Conservation (phyloP, 2,329 filamentous ascomycete species). For the Aspergillus niger region DNA sequence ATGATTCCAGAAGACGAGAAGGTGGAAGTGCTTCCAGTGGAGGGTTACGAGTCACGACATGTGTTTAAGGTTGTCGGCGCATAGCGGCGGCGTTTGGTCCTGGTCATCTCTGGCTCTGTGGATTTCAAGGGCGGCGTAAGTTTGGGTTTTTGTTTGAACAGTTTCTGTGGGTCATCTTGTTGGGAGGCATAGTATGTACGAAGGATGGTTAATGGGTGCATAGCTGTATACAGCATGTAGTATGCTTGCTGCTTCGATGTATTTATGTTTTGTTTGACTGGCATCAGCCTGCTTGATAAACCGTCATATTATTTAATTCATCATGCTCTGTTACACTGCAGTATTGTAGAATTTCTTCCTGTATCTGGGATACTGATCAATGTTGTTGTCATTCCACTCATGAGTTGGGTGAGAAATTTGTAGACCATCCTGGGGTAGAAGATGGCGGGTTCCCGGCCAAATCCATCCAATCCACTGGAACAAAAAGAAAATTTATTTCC, state of each 20-base stretch:
- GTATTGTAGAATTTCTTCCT: too few species aligned
- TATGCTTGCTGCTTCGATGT: conserved; percentile 12
- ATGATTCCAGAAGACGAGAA: conserved; percentile 74
- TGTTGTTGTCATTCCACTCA: too few species aligned
- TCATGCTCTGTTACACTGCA: not conserved
- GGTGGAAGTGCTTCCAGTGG: conserved; percentile 57
- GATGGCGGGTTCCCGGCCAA: not conserved
- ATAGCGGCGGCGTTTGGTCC: conserved; percentile 41
- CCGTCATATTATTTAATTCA: not conserved
- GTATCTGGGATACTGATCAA: not conserved
- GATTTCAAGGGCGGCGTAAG: conserved; percentile 31
- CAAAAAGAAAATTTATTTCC: conserved; percentile 13
- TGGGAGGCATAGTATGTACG: conserved; percentile 7
- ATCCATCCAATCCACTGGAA: conserved; percentile 9
- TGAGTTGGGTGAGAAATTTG: not conserved
- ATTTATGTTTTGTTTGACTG: conserved; percentile 5
- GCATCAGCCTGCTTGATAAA: not conserved
- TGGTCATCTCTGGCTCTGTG: conserved; percentile 23
- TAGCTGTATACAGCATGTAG: not conserved
- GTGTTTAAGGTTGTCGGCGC: conserved; percentile 43
- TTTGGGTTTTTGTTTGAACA: conserved; percentile 18
- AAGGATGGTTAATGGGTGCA: conserved; percentile 1
- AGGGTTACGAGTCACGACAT: conserved; percentile 51
- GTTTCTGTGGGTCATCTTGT: conserved; percentile 13
- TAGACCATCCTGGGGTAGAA: not conserved